Conservation (phyloP, 2,329 filamentous ascomycete genomes). For the Xylaria sp. region DNA sequence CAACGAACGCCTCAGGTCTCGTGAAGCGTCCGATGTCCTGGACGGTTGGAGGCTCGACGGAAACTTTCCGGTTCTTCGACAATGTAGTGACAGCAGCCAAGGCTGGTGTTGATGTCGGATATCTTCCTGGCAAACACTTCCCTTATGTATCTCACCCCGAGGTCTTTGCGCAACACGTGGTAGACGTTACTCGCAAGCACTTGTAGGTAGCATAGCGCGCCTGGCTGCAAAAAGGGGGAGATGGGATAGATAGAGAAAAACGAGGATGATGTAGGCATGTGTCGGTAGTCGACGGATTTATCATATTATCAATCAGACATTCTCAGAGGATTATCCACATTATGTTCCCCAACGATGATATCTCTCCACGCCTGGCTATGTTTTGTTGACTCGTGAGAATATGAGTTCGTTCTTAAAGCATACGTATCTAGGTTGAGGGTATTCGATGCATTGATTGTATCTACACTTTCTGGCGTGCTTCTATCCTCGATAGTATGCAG, state of each 20-base stretch:
- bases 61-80: conserved; percentile 28
- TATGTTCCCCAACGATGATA: background rate
- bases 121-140: conserved; percentile 35
- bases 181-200: conserved; percentile 28
- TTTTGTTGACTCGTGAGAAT: background rate
- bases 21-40: conserved; percentile 30
- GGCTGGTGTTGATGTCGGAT: conserved; percentile 29
- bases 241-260: background rate
- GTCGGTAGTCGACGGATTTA: background rate
- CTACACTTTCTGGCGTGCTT: conserved; percentile 5
- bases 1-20: conserved; percentile 21
- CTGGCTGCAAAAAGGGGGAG: background rate
- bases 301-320: background rate
- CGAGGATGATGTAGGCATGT: background rate
- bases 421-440: background rate
- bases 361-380: background rate
- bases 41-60: conserved; percentile 36
- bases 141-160: conserved; percentile 36
- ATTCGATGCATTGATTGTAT: conserved; percentile 14
- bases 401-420: background rate
- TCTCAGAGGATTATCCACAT: background rate
- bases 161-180: conserved; percentile 33
- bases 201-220: conserved; percentile 13
- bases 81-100: conserved; percentile 36
- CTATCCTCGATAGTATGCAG: background rate